Evolutionary conservation across 129 eudicot genomes (phyloP).

Genomic region (Heracleum sosnowskyi): DNA sequence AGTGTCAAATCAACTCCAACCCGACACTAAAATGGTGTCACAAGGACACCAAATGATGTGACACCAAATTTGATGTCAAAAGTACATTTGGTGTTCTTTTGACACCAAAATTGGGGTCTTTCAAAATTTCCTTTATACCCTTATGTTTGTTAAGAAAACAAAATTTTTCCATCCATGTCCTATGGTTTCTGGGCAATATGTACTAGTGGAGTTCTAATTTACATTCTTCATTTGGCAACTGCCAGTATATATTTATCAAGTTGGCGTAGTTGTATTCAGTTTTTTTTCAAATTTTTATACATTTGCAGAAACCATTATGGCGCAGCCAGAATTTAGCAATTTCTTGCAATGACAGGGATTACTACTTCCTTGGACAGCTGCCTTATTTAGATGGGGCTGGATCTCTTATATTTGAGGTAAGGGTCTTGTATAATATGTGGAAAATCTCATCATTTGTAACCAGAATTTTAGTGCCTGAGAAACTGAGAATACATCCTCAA

Average conservation of each 20-base stretch:
- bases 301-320: slow-evolving; percentile 93
- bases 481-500: background rate
- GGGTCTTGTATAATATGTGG: slow-evolving; percentile 4
- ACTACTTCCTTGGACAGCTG: slow-evolving; percentile 85
- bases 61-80: too few species aligned
- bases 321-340: slow-evolving; percentile 38
- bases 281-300: background rate
- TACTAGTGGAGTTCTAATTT: background rate
- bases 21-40: too few species aligned
- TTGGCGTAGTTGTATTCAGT: background rate
- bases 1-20: too few species aligned
- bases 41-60: too few species aligned
- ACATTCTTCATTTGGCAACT: background rate
- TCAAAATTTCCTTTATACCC: too few species aligned
- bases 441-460: background rate
- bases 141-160: too few species aligned
- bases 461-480: slow-evolving; percentile 4
- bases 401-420: slow-evolving; percentile 83
- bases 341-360: slow-evolving; percentile 61
- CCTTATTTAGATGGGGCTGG: slow-evolving; percentile 69
- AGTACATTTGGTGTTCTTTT: too few species aligned
- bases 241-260: background rate
- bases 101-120: too few species aligned
- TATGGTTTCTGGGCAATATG: background rate
- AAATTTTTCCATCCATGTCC: too few species aligned